Evolutionary conservation across 202 grass and related monocot genomes (phyloP).

Genomic region (Schoenoplectus tabernaemontani): DNA sequence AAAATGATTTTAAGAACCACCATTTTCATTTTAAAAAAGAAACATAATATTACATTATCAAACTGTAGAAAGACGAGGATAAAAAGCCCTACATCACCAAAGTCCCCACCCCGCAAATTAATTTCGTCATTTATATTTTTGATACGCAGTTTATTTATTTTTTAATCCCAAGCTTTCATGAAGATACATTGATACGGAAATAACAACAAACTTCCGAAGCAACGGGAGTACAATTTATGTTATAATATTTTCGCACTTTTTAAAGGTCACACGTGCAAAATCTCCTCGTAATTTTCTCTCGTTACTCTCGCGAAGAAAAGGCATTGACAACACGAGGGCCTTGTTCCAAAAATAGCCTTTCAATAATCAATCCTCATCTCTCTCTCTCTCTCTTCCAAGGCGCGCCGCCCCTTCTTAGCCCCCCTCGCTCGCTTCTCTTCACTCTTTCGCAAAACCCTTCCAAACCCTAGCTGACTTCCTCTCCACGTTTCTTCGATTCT

Average conservation of each 20-base stretch:
- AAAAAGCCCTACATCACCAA: background rate
- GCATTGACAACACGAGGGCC: background rate
- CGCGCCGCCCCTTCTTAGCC: conserved; percentile 23
- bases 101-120: background rate
- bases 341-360: conserved; percentile 24
- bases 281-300: background rate
- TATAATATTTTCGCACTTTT: background rate
- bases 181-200: background rate
- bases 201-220: background rate
- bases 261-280: background rate
- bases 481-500: conserved; percentile 29
- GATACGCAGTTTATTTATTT: background rate
- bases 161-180: background rate
- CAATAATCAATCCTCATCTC: conserved; percentile 23
- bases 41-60: background rate
- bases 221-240: background rate
- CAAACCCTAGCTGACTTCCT: conserved; percentile 35
- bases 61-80: background rate
- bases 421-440: background rate
- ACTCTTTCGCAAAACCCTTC: conserved; percentile 6
- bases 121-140: background rate
- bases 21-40: background rate
- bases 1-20: background rate
- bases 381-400: background rate
- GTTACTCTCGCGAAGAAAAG: background rate